Percentiles rank a stretch among this genome's conserved stretches.
phyloP scores from a whole-genome alignment of 306 rosid genomes.

The Corylus americana region DNA sequence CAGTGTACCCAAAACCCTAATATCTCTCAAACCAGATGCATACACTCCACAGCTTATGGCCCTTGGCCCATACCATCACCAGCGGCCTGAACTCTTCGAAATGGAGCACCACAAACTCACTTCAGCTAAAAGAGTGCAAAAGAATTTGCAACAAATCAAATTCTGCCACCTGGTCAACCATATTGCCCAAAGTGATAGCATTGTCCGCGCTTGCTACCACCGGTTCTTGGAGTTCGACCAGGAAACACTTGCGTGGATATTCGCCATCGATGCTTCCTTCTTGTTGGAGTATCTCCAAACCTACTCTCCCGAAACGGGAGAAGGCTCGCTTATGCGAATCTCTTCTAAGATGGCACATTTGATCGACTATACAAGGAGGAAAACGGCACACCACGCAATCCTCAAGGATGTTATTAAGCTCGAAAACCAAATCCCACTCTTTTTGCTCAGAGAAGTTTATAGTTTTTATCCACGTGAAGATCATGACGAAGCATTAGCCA shows the following conservation, averaged over 20 bases:
- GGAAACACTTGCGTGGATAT: conserved; percentile 4
- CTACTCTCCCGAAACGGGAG: not conserved
- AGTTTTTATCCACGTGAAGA: not conserved
- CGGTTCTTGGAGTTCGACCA: not conserved
- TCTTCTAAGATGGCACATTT: not conserved
- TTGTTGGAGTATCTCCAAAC: conserved; percentile 15
- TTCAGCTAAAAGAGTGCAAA: not conserved
- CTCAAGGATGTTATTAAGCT: conserved; percentile 16
- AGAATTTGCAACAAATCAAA: not conserved
- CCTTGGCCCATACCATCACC: conserved; percentile 21
- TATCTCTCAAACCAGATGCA: not conserved
- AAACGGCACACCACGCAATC: not conserved
- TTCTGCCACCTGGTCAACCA: not conserved
- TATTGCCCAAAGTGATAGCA: not conserved
- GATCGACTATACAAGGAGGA: conserved; percentile 1
- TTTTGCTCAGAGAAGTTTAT: not conserved
- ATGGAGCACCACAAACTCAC: conserved; percentile 9
- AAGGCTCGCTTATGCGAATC: not conserved
- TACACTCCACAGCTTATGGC: conserved; percentile 9
- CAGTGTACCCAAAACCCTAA: no score
- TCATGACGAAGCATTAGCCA: not conserved
- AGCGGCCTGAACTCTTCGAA: conserved; percentile 5
- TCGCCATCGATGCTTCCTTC: conserved; percentile 10
- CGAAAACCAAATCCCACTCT: conserved; percentile 19
- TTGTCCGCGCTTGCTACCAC: conserved; percentile 4